These are phyloP conservation scores for Chrysosporium keratinophilum DNA, from an alignment of 2,329 filamentous ascomycete genomes.

Conservation along the genomic window DNA sequence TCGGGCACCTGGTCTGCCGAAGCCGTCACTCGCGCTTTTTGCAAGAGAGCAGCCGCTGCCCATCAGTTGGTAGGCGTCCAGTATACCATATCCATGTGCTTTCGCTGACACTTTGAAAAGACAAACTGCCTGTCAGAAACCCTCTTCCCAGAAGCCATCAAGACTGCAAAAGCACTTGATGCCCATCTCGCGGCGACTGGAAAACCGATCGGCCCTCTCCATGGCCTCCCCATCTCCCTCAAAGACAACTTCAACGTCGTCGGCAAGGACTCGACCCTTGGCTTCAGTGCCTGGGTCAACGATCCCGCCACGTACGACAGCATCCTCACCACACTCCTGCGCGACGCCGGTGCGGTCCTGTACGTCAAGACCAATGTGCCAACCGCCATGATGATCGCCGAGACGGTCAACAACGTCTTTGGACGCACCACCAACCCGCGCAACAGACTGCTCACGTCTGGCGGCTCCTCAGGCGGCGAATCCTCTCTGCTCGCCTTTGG, in stretches of 20 bases:
- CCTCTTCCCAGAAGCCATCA: slow-evolving; percentile 39
- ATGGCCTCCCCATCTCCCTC: slow-evolving; percentile 35
- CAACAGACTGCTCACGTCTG: slow-evolving; percentile 26
- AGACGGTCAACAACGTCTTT: slow-evolving; percentile 36
- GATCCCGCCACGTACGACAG: slow-evolving; percentile 44
- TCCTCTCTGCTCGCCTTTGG: slow-evolving; percentile 28
- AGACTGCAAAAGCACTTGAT: slow-evolving; percentile 31
- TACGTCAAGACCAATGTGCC: slow-evolving; percentile 36
- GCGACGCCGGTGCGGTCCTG: slow-evolving; percentile 41
- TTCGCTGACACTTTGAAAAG: slow-evolving; percentile 26
- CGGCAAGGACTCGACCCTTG: slow-evolving; percentile 18
- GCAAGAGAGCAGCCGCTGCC: slow-evolving; percentile 31
- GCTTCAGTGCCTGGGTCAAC: slow-evolving; percentile 17
- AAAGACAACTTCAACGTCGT: slow-evolving; percentile 34
- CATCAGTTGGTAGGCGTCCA: slow-evolving; percentile 23
- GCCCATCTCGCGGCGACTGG: slow-evolving; percentile 32
- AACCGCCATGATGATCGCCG: slow-evolving; percentile 37
- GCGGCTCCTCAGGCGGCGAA: slow-evolving; percentile 33
- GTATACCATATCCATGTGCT: background rate
- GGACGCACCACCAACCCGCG: slow-evolving; percentile 33
- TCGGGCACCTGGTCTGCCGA: slow-evolving; percentile 18
- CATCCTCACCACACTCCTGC: slow-evolving; percentile 48
- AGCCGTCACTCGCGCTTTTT: slow-evolving; percentile 26
- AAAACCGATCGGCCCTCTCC: slow-evolving; percentile 29
- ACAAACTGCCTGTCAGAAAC: slow-evolving; percentile 53